These are phyloP conservation scores for Starmera caribaea DNA, from an alignment of 805 yeast genomes.

Conservation along the genomic window DNA sequence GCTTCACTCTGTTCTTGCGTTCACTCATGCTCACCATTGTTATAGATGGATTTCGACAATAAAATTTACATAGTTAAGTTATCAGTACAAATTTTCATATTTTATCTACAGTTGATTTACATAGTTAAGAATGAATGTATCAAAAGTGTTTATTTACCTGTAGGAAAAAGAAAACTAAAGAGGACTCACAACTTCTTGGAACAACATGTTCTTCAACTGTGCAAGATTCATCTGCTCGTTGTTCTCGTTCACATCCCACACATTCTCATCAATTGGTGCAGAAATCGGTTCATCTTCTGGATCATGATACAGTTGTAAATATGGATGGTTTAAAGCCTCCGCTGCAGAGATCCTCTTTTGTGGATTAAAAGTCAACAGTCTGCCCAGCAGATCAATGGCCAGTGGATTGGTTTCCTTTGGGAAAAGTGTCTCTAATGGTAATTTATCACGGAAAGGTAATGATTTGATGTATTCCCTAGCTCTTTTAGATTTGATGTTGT, in stretches of 20 bases:
- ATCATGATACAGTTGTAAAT: constrained; percentile 56
- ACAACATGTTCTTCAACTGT: constrained; percentile 66
- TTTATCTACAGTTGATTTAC: not conserved
- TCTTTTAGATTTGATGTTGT: constrained; percentile 61
- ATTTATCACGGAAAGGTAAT: constrained; percentile 49
- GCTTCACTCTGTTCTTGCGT: not conserved
- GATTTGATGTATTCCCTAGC: constrained; percentile 72
- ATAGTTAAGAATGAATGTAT: too few relatives aligned
- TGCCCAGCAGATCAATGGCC: constrained; percentile 56
- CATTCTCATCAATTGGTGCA: constrained; percentile 25
- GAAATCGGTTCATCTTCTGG: constrained; percentile 60
- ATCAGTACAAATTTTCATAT: not conserved
- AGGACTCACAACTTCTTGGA: constrained; percentile 66
- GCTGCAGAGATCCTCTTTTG: constrained; percentile 63
- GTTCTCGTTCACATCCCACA: constrained; percentile 32
- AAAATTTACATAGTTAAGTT: not conserved
- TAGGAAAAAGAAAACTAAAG: constrained; percentile 8
- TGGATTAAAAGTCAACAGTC: constrained; percentile 65
- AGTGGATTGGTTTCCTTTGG: constrained; percentile 35
- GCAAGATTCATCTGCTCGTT: constrained; percentile 63
- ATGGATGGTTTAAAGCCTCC: constrained; percentile 69
- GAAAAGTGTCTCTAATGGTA: constrained; percentile 41
- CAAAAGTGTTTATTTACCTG: not conserved
- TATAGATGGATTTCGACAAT: too few relatives aligned
- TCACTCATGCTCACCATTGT: not conserved